Evolutionary conservation across 176 grass and related monocot species (phyloP), one percentile per base, ranked within the genome.

Genomic region (Oryza meridionalis): DNA sequence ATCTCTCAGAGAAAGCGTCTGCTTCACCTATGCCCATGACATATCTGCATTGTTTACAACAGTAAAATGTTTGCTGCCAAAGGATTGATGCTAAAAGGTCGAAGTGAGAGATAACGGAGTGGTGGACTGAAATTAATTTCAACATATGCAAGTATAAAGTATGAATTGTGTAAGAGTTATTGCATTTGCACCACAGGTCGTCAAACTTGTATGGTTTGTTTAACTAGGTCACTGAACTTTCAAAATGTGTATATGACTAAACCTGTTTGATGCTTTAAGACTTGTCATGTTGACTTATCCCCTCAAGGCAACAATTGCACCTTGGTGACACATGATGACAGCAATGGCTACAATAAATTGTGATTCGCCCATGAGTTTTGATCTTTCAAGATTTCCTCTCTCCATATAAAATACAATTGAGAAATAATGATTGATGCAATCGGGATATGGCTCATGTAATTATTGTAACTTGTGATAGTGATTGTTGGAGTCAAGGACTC

Each of bases 21-120:
- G 96, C 89, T 94, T 99, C 96, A 76, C 96, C 96, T 87, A 99
- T 96, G 67, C 96, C 96, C 96, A 99, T 99, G 75, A 99, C 91
- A 89, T 95, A 98, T 70, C 96, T 98, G 86, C 86, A 92, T 85
- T 78, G 69, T 77, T 65, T 86, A 55, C 19, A 84, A 33, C 55
- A 33, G 78, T 87, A 46, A 85, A 74, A 37, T 76, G 70, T 50
- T 22, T 69, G 76, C 67, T 61, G 25, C 37, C 44, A 92, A 53
- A 12, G 53, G 53, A 21, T 26, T 12, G 75, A 72, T 26, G 58
- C 72, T 77, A 86, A 87, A 87, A 13, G 2, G 73, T 66, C 33
- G 25, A 80, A 67, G 26, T 24, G n/a, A 84, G 59, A 27, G 27
- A 75, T 32, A 76, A 64, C 22, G 26, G 76, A 84, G 11, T 26